Evolutionary conservation across 257 asterid genomes (phyloP).

Genomic region (Gynochthodes officinalis): DNA sequence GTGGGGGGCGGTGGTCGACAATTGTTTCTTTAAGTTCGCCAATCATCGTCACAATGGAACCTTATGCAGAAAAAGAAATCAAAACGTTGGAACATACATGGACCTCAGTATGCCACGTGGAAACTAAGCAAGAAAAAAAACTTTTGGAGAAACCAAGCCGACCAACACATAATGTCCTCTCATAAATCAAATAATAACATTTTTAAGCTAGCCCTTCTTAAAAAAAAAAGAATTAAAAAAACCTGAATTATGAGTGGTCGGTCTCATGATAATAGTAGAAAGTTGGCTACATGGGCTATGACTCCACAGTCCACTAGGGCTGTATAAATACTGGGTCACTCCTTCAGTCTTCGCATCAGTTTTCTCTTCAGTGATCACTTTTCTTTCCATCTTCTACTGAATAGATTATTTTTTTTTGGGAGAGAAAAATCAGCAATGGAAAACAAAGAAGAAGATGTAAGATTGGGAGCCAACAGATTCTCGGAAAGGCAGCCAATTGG

Average conservation of each 20-base stretch:
- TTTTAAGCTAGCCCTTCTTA: background rate
- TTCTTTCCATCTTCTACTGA: too few relatives aligned
- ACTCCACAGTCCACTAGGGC: background rate
- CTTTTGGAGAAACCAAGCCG: background rate
- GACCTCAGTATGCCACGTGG: constrained; percentile 9
- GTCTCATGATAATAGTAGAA: constrained; percentile 15
- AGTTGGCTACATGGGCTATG: background rate
- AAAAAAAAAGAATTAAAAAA: background rate
- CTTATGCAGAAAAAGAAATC: background rate
- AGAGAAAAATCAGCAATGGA: constrained; percentile 15
- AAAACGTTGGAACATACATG: constrained; percentile 4
- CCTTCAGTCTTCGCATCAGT: background rate
- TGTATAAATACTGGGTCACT: constrained; percentile 5
- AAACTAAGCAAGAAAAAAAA: background rate
- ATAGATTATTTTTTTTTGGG: too few relatives aligned
- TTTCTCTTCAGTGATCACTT: background rate
- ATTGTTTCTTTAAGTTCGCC: background rate
- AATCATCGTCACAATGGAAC: background rate
- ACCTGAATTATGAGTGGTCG: constrained; percentile 17
- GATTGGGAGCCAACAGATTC: constrained; percentile 30
- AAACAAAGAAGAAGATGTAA: constrained; percentile 28
- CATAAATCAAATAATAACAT: background rate
- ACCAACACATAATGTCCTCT: background rate
- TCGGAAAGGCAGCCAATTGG: constrained; percentile 32
- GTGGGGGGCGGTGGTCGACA: constrained; percentile 15